Evolutionary conservation across 2,329 filamentous ascomycete species (phyloP).

Genomic region (Eutypa lata): DNA sequence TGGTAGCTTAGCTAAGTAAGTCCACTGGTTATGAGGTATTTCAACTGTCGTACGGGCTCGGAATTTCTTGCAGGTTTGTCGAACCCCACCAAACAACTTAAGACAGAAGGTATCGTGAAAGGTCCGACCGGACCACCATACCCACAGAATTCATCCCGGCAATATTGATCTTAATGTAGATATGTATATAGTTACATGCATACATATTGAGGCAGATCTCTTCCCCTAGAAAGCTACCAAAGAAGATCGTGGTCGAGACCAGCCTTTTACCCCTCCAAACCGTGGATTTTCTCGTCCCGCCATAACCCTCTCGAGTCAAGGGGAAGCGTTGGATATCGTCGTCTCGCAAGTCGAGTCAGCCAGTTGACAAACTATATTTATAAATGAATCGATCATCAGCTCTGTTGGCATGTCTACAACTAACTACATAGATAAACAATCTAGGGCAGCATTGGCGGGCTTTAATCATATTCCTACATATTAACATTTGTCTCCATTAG

Average conservation of each 20-base stretch:
- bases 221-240: background rate
- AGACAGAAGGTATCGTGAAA: background rate
- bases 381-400: no score
- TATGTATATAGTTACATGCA: background rate
- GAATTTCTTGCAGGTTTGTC: background rate
- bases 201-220: background rate
- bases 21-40: background rate
- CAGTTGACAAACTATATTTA: no score
- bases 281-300: background rate
- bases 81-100: background rate
- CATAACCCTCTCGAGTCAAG: background rate
- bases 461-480: no score
- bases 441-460: no score
- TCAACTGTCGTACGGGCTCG: background rate
- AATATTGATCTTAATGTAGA: no score
- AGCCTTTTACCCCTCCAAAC: background rate
- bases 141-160: background rate
- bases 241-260: background rate
- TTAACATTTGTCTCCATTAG: no score
- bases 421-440: no score
- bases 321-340: no score
- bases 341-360: no score
- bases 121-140: background rate
- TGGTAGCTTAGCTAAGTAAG: background rate
- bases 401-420: no score